These are phyloP conservation scores for Citrullus colocynthis DNA, from an alignment of 306 rosid species.

Conservation along the genomic window DNA sequence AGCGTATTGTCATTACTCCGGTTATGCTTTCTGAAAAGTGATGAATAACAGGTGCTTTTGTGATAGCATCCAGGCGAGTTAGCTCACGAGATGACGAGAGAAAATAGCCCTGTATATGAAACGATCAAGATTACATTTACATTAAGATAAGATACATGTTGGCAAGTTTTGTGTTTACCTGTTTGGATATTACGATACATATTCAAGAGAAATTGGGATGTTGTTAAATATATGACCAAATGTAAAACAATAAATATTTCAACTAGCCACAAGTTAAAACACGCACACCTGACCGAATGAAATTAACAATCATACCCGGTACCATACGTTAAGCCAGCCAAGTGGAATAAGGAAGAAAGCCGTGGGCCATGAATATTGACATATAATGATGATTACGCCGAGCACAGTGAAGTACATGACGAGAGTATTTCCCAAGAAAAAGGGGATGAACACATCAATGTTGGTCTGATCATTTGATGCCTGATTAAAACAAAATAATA, in stretches of 20 bases:
- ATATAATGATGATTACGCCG: conserved; percentile 48
- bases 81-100: conserved; percentile 83
- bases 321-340: conserved; percentile 81
- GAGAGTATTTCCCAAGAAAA: conserved; percentile 36
- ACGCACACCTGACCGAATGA: not conserved
- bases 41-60: conserved; percentile 92
- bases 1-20: conserved; percentile 82
- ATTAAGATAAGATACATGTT: not conserved
- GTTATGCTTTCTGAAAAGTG: conserved; percentile 94
- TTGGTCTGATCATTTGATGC: conserved; percentile 95
- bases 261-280: not conserved
- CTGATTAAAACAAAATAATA: conserved; percentile 18
- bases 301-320: conserved; percentile 53
- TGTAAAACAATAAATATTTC: not conserved
- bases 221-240: not conserved
- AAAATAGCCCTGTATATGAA: conserved; percentile 50
- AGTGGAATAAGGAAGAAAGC: conserved; percentile 75
- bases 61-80: conserved; percentile 79
- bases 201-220: not conserved
- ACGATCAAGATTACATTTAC: not conserved
- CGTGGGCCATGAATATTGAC: conserved; percentile 96
- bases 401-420: conserved; percentile 65
- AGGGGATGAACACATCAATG: conserved; percentile 60
- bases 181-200: not conserved
- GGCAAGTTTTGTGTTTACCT: not conserved